Conservation (phyloP, 2,329 filamentous ascomycete genomes). For the Monascus ruber region DNA sequence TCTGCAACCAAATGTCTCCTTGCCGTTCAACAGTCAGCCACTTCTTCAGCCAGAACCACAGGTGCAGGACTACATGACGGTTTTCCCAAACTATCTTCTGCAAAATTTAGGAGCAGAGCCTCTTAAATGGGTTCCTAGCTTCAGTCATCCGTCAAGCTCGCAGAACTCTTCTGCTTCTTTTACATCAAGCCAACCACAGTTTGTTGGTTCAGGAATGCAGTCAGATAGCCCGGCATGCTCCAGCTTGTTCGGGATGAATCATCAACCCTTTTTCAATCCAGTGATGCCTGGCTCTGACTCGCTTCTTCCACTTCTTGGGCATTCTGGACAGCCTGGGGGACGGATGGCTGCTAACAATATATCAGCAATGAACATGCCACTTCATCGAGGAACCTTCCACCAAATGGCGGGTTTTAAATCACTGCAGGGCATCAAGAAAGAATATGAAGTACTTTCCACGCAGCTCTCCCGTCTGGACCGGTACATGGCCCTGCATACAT, state of each 20-base stretch:
- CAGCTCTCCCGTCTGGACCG: slow-evolving; percentile 27
- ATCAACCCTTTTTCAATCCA: slow-evolving; percentile 3
- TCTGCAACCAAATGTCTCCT: slow-evolving; percentile 3
- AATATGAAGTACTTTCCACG: slow-evolving; percentile 18
- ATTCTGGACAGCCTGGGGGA: slow-evolving; percentile 3
- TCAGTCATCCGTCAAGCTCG: slow-evolving; percentile 6
- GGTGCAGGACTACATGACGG: slow-evolving; percentile 6
- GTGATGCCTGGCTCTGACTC: slow-evolving; percentile 3
- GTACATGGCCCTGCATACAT: slow-evolving; percentile 28
- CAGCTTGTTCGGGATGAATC: slow-evolving; percentile 1
- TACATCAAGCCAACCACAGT: slow-evolving; percentile 6
- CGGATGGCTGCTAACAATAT: slow-evolving; percentile 2
- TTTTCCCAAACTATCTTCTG: slow-evolving; percentile 4
- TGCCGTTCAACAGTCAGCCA: slow-evolving; percentile 2
- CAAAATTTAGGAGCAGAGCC: slow-evolving; percentile 6
- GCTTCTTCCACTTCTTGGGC: slow-evolving; percentile 3
- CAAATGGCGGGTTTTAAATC: slow-evolving; percentile 10
- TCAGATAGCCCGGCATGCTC: slow-evolving; percentile 4
- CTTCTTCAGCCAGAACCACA: slow-evolving; percentile 5
- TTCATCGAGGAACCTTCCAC: slow-evolving; percentile 2
- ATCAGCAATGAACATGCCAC: slow-evolving; percentile 3
- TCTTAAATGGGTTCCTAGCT: slow-evolving; percentile 7
- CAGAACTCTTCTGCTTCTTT: slow-evolving; percentile 4
- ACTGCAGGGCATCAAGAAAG: slow-evolving; percentile 18
- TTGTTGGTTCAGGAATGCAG: slow-evolving; percentile 1